A percentile compares a stretch with the other conserved stretches of the same genome.
phyloP scores from a whole-genome alignment of 495 filamentous ascomycete genomes.

The Penicillium samsonianum region DNA sequence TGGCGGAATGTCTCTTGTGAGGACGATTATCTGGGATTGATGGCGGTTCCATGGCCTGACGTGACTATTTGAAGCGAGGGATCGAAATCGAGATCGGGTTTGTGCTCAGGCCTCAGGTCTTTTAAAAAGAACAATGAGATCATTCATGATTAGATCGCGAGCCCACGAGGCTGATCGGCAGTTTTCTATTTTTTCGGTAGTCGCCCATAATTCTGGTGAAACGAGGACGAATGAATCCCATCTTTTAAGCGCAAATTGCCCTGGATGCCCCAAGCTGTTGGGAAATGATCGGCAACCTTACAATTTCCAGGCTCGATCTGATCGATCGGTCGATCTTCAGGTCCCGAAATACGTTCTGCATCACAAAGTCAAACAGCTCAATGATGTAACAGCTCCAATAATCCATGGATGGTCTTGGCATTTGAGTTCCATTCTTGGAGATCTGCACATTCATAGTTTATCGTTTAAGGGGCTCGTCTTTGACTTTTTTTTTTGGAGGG shows the following conservation, averaged over 20 bases:
- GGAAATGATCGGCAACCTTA: constrained; percentile 15
- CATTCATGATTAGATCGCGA: background rate
- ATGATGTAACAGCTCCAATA: constrained; percentile 28
- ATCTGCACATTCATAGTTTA: too few species aligned
- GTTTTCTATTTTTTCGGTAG: background rate
- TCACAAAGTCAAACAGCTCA: constrained; percentile 10
- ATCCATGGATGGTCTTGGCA: too few species aligned
- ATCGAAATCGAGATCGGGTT: background rate
- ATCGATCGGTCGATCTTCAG: constrained; percentile 30
- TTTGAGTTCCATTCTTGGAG: too few species aligned
- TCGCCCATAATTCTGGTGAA: constrained; percentile 14
- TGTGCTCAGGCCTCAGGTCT: constrained; percentile 2
- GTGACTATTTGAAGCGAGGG: constrained; percentile 1
- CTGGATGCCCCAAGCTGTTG: background rate
- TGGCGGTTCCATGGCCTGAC: constrained; percentile 22
- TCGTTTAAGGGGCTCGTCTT: too few species aligned
- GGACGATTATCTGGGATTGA: constrained; percentile 24
- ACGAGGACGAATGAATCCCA: constrained; percentile 14
- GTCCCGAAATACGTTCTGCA: constrained; percentile 10
- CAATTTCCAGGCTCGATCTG: constrained; percentile 7
- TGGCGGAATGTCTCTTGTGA: constrained; percentile 6
- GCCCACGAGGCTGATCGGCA: constrained; percentile 1
- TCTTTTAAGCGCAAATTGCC: constrained; percentile 9
- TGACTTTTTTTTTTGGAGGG: too few species aligned
- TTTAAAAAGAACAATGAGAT: constrained; percentile 12